Percentiles rank a stretch among this genome's conserved stretches.
phyloP scores from a whole-genome alignment of 805 yeast genomes.

The Millerozyma acaciae region DNA sequence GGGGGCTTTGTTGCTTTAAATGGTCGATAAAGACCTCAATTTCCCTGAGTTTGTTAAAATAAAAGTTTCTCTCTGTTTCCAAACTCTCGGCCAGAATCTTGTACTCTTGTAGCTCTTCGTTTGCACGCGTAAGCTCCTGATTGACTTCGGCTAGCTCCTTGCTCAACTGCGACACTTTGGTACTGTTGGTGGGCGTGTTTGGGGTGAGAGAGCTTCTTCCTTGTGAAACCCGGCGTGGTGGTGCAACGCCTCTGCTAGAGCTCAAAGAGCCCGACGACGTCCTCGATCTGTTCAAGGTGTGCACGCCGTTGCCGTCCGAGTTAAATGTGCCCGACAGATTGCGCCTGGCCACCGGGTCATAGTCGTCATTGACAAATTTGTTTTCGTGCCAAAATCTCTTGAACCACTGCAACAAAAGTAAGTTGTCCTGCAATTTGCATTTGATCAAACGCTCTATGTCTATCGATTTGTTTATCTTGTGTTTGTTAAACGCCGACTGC shows the following conservation, averaged over 20 bases:
- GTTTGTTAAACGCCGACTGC: constrained; percentile 73
- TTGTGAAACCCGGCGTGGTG: constrained; percentile 16
- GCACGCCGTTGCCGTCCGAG: constrained; percentile 1
- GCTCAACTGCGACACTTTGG: constrained; percentile 13
- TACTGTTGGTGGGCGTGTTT: constrained; percentile 3
- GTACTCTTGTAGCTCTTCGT: constrained; percentile 55
- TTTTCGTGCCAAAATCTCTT: constrained; percentile 77
- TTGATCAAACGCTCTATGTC: constrained; percentile 80
- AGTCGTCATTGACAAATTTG: constrained; percentile 55
- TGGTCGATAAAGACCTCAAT: constrained; percentile 78
- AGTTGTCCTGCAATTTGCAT: constrained; percentile 89
- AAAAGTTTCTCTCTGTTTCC: constrained; percentile 83
- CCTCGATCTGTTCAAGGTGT: constrained; percentile 4
- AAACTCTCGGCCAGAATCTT: constrained; percentile 59
- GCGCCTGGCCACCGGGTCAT: constrained; percentile 55
- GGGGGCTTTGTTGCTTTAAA: constrained; percentile 21
- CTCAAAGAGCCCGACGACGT: constrained; percentile 6
- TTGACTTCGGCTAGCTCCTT: constrained; percentile 45
- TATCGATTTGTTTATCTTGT: constrained; percentile 65
- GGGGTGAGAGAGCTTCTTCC: constrained; percentile 6
- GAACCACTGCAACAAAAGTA: constrained; percentile 93
- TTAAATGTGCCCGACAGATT: constrained; percentile 5
- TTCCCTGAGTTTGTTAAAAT: constrained; percentile 83
- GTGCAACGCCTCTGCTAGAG: constrained; percentile 7
- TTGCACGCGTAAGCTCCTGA: constrained; percentile 34